These are phyloP conservation scores for Boletellus ananas DNA, from an alignment of 768 basidiomycete species.

Conservation along the genomic window DNA sequence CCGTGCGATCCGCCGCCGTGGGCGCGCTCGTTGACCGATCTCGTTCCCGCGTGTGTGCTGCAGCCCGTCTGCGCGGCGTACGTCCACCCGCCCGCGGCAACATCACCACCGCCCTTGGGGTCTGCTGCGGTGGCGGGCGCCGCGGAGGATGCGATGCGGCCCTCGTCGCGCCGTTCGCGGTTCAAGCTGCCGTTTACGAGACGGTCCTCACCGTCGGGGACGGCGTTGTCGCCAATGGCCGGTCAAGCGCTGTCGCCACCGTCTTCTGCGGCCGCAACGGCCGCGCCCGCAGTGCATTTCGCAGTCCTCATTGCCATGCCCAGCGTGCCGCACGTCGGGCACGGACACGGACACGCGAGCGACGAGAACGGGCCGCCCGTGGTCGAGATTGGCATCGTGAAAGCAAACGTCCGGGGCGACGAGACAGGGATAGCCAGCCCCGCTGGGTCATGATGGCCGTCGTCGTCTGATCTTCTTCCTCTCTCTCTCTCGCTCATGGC, in stretches of 20 bases:
- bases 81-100: constrained; percentile 10
- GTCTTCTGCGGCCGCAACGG: constrained; percentile 2
- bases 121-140: not conserved
- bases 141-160: constrained; percentile 1
- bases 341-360: not conserved
- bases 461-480: not conserved
- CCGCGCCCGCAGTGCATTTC: constrained; percentile 31
- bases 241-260: not conserved
- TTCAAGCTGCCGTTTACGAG: constrained; percentile 18
- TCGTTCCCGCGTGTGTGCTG: not conserved
- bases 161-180: constrained; percentile 9
- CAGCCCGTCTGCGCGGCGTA: constrained; percentile 27
- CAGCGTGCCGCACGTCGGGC: not conserved
- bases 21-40: not conserved
- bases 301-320: constrained; percentile 48
- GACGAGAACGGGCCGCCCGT: constrained; percentile 30
- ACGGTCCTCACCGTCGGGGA: constrained; percentile 5
- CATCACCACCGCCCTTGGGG: not conserved
- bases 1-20: not conserved
- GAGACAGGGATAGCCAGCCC: not conserved
- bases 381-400: constrained; percentile 32
- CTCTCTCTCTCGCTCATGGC: no score
- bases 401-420: constrained; percentile 11
- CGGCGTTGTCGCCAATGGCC: constrained; percentile 1
- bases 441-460: constrained; percentile 6